Percentiles rank a stretch among this genome's conserved stretches.
Conservation (phyloP, 345 rosid species). For the Brassica nigra region DNA sequence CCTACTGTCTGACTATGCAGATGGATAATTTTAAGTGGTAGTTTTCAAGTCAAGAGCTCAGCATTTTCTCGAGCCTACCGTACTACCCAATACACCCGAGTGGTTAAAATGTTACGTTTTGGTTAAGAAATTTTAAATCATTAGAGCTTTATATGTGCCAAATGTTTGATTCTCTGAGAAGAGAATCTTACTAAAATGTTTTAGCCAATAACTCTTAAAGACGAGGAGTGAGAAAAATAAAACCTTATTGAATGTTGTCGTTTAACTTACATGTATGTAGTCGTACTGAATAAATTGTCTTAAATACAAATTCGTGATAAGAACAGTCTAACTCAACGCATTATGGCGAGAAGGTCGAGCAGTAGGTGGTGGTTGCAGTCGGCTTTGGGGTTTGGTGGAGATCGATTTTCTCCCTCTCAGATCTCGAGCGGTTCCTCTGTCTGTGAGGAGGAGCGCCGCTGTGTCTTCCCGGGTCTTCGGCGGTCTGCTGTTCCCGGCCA, state of each 20-base stretch:
- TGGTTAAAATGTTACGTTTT: background rate
- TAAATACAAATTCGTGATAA: background rate
- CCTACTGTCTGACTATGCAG: background rate
- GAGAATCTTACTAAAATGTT: background rate
- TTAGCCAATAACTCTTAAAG: background rate
- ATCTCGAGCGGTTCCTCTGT: too few relatives aligned
- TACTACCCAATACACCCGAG: background rate
- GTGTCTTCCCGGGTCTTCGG: too few relatives aligned
- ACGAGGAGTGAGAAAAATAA: background rate
- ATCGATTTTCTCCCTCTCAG: too few relatives aligned
- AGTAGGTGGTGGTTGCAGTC: too few relatives aligned
- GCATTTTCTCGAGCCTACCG: background rate
- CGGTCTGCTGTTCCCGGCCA: too few relatives aligned
- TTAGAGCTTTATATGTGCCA: background rate
- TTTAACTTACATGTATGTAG: background rate
- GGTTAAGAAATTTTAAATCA: slow-evolving; percentile 5
- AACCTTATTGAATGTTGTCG: background rate
- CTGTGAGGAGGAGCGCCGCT: too few relatives aligned
- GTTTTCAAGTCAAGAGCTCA: background rate
- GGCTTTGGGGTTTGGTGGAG: too few relatives aligned
- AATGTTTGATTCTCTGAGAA: background rate
- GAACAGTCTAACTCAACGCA: background rate
- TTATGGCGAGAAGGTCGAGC: background rate
- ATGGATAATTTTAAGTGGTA: background rate
- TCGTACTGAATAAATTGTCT: background rate